phyloP scores from a whole-genome alignment of 768 basidiomycete species.

The Suillus fuscotomentosus region DNA sequence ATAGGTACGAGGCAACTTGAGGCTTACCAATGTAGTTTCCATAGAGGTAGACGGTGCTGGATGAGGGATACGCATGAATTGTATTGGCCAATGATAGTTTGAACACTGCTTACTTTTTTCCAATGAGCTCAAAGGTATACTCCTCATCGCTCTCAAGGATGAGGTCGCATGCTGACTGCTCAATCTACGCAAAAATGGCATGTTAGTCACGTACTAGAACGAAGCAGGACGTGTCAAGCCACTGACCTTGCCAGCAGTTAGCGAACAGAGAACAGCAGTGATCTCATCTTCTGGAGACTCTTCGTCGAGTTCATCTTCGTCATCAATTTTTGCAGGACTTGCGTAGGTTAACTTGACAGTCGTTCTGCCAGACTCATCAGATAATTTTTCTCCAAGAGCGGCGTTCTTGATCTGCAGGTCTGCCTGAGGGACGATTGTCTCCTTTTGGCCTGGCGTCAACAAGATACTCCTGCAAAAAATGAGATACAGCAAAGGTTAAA shows the following conservation, averaged over 20 bases:
- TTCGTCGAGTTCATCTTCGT: constrained; percentile 40
- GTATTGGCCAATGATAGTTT: not conserved
- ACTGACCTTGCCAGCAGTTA: constrained; percentile 79
- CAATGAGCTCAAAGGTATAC: constrained; percentile 67
- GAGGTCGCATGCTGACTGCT: constrained; percentile 71
- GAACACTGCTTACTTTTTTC: constrained; percentile 68
- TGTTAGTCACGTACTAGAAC: not conserved
- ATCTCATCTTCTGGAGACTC: constrained; percentile 36
- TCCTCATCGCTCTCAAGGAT: constrained; percentile 65
- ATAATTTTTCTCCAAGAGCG: constrained; percentile 72
- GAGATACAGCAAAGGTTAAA: constrained; percentile 11
- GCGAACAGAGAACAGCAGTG: constrained; percentile 69
- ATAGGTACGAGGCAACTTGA: not conserved
- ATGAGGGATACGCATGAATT: constrained; percentile 1
- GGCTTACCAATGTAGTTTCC: constrained; percentile 81
- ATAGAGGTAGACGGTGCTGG: constrained; percentile 70
- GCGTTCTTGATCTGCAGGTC: constrained; percentile 83
- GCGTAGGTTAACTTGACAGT: constrained; percentile 66
- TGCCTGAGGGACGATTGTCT: constrained; percentile 56
- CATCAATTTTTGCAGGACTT: constrained; percentile 34
- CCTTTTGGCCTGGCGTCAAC: constrained; percentile 55
- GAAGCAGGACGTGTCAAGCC: not conserved
- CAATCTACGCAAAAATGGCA: constrained; percentile 49
- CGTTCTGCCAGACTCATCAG: constrained; percentile 57
- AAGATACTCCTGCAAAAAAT: constrained; percentile 52